Conservation (phyloP, 164 flowering plant species). For the Sedum album region DNA sequence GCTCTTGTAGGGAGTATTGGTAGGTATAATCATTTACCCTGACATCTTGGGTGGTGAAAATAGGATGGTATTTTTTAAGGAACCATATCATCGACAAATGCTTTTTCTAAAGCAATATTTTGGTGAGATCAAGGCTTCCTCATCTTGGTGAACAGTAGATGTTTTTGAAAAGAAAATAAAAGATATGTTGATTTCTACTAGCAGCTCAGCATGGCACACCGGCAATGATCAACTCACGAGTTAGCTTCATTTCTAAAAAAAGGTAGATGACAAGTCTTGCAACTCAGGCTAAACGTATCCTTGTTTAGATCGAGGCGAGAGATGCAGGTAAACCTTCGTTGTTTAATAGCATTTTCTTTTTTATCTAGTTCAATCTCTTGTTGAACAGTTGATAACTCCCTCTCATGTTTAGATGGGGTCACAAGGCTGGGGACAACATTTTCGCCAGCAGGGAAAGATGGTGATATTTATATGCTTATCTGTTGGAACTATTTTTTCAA, state of each 20-base stretch:
- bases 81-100: neutral
- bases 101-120: neutral
- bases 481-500: slow-evolving; percentile 8
- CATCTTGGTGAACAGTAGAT: neutral
- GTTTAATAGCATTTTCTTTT: slow-evolving; percentile 40
- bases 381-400: neutral
- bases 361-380: slow-evolving; percentile 16
- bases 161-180: neutral
- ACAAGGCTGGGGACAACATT: neutral
- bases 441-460: neutral
- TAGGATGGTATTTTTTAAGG: neutral
- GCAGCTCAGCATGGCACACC: neutral
- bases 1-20: neutral
- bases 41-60: neutral
- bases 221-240: neutral
- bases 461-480: neutral
- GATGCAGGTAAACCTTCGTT: slow-evolving; percentile 6
- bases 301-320: slow-evolving; percentile 8
- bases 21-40: slow-evolving; percentile 17
- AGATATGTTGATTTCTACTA: no score
- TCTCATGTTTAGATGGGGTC: slow-evolving; percentile 25
- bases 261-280: slow-evolving; percentile 5
- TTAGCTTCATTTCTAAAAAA: neutral
- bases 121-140: neutral
- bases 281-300: slow-evolving; percentile 1